Evolutionary conservation across 2,329 filamentous ascomycete species (phyloP), one percentile per base, ranked within the genome.

Genomic region (Domatiomyces globalis): DNA sequence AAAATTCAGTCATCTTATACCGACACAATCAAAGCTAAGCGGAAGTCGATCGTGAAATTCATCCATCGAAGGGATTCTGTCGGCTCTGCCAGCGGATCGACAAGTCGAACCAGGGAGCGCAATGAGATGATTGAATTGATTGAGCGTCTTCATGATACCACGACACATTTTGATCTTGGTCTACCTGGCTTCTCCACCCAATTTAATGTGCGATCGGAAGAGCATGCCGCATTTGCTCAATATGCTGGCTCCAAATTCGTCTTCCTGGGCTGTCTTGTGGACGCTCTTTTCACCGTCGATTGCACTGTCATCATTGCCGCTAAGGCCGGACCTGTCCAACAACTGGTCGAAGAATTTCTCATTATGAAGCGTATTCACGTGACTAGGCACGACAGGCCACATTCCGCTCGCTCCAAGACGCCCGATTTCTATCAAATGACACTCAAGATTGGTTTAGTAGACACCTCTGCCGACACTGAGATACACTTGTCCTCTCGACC

Each of bases 221-320:
- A 67, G 50, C 65, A 71, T 53, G 67, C 70, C 5, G 61, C 66
- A 4, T 73, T 70, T 67, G 70, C 69, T 4, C 69, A 73, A 50
- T 72, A 72, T 54, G 70, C 68, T 6, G 71, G 71, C 47, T 64
- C 69, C 8, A 73, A 73, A 55, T 73, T 73, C 44, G 59, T 66
- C 18, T 65, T 73, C 18, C 61, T 73, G 4, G 66, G 67, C n/a
- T 65, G 69, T 50, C 60, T 72, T 12, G 63, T 71, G 25, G 64
- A 71, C 43, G 54, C 65, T 15, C 63, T 64, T 1, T 62, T 60
- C 19, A 57, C 51, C 4, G 58, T 62, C 48, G 65, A 69, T 46
- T 56, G 68, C 10, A 69, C 71, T 50, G 52, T 72, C 12, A 62
- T 71, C 15, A 58, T 73, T 33, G 65, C 67, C 54, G 63, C 65